Base-by-base conservation (phyloP, 352 stramenopile genomes). In the Elongisporangium undulatum region DNA sequence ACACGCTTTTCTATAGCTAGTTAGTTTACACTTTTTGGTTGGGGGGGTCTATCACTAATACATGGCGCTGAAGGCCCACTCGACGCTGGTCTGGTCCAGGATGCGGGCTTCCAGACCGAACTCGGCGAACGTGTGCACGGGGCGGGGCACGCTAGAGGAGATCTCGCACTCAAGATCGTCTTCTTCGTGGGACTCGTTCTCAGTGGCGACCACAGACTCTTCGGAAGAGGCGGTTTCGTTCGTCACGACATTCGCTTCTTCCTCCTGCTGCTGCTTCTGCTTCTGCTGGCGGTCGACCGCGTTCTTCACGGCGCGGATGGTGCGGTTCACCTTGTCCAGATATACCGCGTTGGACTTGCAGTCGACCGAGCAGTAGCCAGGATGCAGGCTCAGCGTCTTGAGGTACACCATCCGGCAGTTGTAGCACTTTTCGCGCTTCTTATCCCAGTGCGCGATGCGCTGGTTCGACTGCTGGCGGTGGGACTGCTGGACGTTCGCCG, bases 331-430 rank as follows among this genome's bases (percentile, higher is more conserved):
- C 67, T 92, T 89, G 50, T 85, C 74, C 22, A 95, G 67, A 71
- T 95, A 95, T 2, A 68, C 59, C 52, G 85, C 87, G 72, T 95
- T 95, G 39, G 84, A 92, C 74, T 95, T 92, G 79, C 86, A 95
- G 68, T 95, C 86, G 49, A 95, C 77, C 9, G 86, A 95, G 75
- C 86, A 95, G 58, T 82, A 94, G 69, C 82, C 82, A 5, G 72
- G 54, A 66, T 89, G 77, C 38, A 74, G 71, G 53, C 82, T 94
- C n/a, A 90, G 65, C 34, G 83, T 92, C 71, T 92, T 93, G 64
- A 95, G 74, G 66, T 91, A 95, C 59, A 95, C 90, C 61, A 84
- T 82, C 53, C 81, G 72, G 72, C 86, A 95, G 72, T 95, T 95
- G 58, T 55, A 53, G 73, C 86, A 95, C 68, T 89, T 88, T 24